Percentiles rank a stretch among this genome's conserved stretches.
These are phyloP conservation scores for Cadophora sp. DNA, from an alignment of 2,329 filamentous ascomycete genomes.

Conservation along the genomic window DNA sequence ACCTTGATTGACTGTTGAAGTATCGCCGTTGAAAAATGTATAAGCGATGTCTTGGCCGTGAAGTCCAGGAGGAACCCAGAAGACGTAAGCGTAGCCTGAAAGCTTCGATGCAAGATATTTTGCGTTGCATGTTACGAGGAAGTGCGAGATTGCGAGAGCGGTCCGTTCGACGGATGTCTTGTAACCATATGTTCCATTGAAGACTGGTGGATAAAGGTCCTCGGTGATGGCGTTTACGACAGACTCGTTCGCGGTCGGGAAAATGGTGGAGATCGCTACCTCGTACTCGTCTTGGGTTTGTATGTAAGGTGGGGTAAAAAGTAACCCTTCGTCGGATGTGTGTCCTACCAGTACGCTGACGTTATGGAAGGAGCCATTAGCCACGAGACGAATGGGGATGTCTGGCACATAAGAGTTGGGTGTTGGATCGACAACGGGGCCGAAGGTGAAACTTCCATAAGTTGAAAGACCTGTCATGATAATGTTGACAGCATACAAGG, in stretches of 20 bases:
- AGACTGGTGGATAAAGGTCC: slow-evolving; percentile 57
- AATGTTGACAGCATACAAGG: slow-evolving; percentile 31
- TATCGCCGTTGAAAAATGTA: slow-evolving; percentile 56
- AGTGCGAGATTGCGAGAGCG: slow-evolving; percentile 52
- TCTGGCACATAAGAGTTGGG: slow-evolving; percentile 50
- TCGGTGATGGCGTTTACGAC: slow-evolving; percentile 48
- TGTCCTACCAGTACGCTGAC: slow-evolving; percentile 55
- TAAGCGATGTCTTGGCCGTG: slow-evolving; percentile 60
- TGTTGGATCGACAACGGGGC: slow-evolving; percentile 55
- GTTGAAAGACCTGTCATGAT: slow-evolving; percentile 32
- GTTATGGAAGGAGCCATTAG: slow-evolving; percentile 53
- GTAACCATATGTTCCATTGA: slow-evolving; percentile 54
- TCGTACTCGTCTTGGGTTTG: slow-evolving; percentile 29
- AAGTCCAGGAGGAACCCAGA: slow-evolving; percentile 57
- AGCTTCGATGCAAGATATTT: slow-evolving; percentile 54
- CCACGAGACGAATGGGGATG: slow-evolving; percentile 53
- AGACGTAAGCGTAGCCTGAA: slow-evolving; percentile 56
- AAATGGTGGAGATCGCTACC: slow-evolving; percentile 15
- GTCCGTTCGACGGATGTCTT: slow-evolving; percentile 52
- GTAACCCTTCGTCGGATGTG: slow-evolving; percentile 50
- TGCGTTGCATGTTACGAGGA: slow-evolving; percentile 58
- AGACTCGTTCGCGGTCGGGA: slow-evolving; percentile 36
- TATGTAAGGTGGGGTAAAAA: slow-evolving; percentile 42
- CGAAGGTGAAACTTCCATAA: slow-evolving; percentile 53
- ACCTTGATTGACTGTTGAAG: slow-evolving; percentile 35